Evolutionary conservation across 2,329 filamentous ascomycete species (phyloP).

Genomic region (Leptographium wingfieldii): DNA sequence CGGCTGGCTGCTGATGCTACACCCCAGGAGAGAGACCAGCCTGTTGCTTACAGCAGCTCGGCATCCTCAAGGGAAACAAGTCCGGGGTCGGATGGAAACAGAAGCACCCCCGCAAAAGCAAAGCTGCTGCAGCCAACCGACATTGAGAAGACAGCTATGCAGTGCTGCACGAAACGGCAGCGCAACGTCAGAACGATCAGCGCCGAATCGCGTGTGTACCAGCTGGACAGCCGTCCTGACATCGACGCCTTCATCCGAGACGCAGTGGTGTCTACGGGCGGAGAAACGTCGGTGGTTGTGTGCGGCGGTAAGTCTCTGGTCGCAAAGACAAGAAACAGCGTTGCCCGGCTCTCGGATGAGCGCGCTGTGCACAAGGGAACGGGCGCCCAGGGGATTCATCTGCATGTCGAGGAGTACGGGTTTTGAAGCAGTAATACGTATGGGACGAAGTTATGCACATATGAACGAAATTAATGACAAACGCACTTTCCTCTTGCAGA

Average conservation of each 20-base stretch:
- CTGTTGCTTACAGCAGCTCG: neutral
- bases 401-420: slow-evolving; percentile 47
- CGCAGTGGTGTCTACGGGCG: slow-evolving; percentile 43
- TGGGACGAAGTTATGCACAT: neutral
- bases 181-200: slow-evolving; percentile 15
- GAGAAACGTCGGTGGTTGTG: slow-evolving; percentile 48
- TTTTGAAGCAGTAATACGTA: slow-evolving; percentile 11
- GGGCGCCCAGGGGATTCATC: slow-evolving; percentile 47
- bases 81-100: neutral
- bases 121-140: slow-evolving; percentile 8
- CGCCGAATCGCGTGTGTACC: slow-evolving; percentile 28
- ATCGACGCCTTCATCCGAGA: slow-evolving; percentile 37
- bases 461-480: neutral
- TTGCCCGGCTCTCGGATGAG: slow-evolving; percentile 45
- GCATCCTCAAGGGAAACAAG: neutral
- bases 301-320: slow-evolving; percentile 46
- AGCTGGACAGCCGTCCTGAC: slow-evolving; percentile 35
- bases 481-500: neutral
- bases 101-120: neutral
- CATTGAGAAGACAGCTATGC: slow-evolving; percentile 15
- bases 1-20: neutral
- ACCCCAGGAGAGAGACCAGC: neutral
- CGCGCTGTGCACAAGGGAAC: slow-evolving; percentile 52
- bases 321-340: slow-evolving; percentile 39
- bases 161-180: neutral